phyloP scores from a whole-genome alignment of 1,139 yeast species.

The Magnusiomyces tetraspermus region DNA sequence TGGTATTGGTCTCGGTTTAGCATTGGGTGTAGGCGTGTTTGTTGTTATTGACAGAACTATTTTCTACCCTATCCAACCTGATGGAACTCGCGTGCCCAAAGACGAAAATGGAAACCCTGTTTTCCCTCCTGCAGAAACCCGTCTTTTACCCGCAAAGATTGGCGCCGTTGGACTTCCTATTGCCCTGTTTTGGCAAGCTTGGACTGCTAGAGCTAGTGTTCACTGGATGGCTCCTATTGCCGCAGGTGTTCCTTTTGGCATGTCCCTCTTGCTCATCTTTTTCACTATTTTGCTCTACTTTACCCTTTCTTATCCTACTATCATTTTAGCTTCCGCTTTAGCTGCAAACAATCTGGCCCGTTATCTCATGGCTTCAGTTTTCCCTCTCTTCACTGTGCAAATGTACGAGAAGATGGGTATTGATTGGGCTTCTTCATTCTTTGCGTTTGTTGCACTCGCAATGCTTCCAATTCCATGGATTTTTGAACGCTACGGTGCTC shows the following conservation, averaged over 20 bases:
- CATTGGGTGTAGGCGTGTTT: conserved; percentile 12
- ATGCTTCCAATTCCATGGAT: conserved; percentile 61
- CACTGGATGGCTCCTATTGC: conserved; percentile 75
- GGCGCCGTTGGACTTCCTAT: conserved; percentile 56
- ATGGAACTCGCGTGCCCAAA: conserved; percentile 12
- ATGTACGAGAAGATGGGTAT: conserved; percentile 48
- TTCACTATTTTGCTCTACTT: conserved; percentile 62
- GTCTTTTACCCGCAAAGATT: conserved; percentile 31
- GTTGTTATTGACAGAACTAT: conserved; percentile 34
- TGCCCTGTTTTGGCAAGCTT: conserved; percentile 71
- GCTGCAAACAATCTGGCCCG: conserved; percentile 72
- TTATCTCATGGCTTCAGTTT: conserved; percentile 60
- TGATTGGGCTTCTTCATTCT: conserved; percentile 53
- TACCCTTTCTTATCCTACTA: conserved; percentile 62
- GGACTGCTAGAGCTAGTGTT: conserved; percentile 53
- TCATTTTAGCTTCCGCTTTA: conserved; percentile 62
- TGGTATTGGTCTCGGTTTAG: conserved; percentile 27
- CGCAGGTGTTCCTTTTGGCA: conserved; percentile 72
- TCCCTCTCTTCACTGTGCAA: conserved; percentile 63
- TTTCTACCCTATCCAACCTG: conserved; percentile 12
- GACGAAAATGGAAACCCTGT: conserved; percentile 10
- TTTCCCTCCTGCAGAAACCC: conserved; percentile 12
- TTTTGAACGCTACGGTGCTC: conserved; percentile 49
- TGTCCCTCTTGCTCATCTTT: conserved; percentile 60
- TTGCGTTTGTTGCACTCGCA: conserved; percentile 47